Evolutionary conservation across 2,329 filamentous ascomycete species (phyloP).

Genomic region (Apiospora phragmitis): DNA sequence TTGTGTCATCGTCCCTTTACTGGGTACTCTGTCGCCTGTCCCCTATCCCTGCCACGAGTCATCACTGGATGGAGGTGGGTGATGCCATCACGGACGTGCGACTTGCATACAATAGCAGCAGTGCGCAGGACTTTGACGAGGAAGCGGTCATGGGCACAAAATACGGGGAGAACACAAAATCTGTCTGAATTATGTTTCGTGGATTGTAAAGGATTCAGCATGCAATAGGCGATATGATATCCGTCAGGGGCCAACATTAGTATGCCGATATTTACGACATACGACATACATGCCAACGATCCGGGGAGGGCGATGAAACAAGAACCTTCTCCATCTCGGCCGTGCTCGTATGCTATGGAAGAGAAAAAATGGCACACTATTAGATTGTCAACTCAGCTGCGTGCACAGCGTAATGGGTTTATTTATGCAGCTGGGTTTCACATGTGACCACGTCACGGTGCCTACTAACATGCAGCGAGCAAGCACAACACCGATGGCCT

Average conservation of each 20-base stretch:
- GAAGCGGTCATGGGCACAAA: slow-evolving; percentile 28
- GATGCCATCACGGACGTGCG: slow-evolving; percentile 53
- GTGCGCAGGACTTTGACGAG: slow-evolving; percentile 40
- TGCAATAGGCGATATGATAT: neutral
- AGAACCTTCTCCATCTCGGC: neutral
- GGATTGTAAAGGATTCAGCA: neutral
- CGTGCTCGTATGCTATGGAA: neutral
- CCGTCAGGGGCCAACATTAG: neutral
- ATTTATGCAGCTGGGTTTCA: neutral
- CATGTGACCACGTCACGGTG: neutral
- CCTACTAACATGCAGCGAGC: neutral
- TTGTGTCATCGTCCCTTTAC: slow-evolving; percentile 68
- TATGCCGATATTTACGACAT: neutral
- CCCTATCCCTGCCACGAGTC: slow-evolving; percentile 73
- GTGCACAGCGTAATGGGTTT: neutral
- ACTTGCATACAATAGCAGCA: slow-evolving; percentile 45
- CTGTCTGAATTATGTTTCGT: neutral
- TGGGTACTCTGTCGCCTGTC: slow-evolving; percentile 67
- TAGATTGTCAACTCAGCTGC: neutral
- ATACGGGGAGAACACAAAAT: slow-evolving; percentile 14
- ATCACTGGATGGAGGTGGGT: slow-evolving; percentile 57
- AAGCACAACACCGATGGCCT: neutral
- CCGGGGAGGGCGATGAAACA: neutral
- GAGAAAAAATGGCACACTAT: neutral
- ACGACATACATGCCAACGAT: neutral